A percentile compares a stretch with the other conserved stretches of the same genome.
Conservation (phyloP, 2,329 filamentous ascomycete genomes). For the Aureobasidium sp. region DNA sequence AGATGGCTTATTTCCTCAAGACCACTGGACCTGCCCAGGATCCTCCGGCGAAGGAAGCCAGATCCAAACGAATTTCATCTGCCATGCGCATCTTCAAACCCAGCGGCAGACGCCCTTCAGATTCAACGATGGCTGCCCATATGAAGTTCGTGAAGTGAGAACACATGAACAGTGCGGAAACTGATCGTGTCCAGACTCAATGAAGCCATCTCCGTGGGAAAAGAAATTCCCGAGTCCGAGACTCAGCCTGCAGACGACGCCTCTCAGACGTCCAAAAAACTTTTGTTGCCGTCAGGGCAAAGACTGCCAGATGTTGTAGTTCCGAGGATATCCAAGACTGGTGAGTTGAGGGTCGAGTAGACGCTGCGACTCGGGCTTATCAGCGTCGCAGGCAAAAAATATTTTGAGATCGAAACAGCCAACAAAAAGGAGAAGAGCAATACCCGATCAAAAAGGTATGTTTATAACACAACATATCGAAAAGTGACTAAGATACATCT, state of each 20-base stretch:
- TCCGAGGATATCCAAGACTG: conserved; percentile 30
- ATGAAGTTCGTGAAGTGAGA: conserved; percentile 19
- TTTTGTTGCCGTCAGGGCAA: not conserved
- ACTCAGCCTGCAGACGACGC: not conserved
- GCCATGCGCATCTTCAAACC: conserved; percentile 28
- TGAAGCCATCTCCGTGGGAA: conserved; percentile 2
- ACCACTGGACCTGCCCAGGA: conserved; percentile 31
- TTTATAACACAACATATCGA: not conserved
- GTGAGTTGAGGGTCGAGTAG: conserved; percentile 16
- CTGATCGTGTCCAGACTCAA: conserved; percentile 1
- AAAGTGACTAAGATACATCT: not conserved
- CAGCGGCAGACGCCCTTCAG: conserved; percentile 16
- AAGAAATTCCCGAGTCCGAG: not conserved
- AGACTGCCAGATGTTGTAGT: conserved; percentile 24
- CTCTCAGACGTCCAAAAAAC: conserved; percentile 2
- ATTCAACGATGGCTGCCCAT: conserved; percentile 19
- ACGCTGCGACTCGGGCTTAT: not conserved
- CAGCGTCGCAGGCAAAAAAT: conserved; percentile 10
- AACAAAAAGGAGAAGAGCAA: not conserved
- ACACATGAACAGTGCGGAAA: not conserved
- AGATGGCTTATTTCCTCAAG: conserved; percentile 33
- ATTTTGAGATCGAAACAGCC: conserved; percentile 16
- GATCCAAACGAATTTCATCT: conserved; percentile 22
- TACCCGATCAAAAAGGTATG: not conserved
- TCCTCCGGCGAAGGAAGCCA: conserved; percentile 15